phyloP scores from a whole-genome alignment of 2,329 filamentous ascomycete genomes.

The Chaetomiaceae sp. region DNA sequence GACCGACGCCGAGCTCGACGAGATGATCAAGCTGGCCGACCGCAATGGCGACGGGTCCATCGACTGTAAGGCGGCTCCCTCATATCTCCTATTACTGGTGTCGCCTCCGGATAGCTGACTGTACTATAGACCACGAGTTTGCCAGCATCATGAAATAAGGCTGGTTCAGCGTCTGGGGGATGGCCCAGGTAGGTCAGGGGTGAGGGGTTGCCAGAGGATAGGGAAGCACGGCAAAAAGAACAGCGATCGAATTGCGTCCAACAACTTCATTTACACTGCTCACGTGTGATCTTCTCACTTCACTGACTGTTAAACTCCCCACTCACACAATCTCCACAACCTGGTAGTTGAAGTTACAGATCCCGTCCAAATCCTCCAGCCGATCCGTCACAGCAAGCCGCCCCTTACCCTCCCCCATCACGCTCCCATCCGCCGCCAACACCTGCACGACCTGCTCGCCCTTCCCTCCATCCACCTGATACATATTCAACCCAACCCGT shows the following conservation, averaged over 20 bases:
- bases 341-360: slow-evolving; percentile 5
- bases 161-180: too few species aligned
- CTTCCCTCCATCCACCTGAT: neutral
- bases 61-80: slow-evolving; percentile 45
- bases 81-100: neutral
- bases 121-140: slow-evolving; percentile 24
- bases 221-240: too few species aligned
- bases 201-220: too few species aligned
- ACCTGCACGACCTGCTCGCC: slow-evolving; percentile 4
- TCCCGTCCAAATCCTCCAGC: neutral
- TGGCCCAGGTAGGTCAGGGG: too few species aligned
- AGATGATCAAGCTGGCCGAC: slow-evolving; percentile 62
- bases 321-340: slow-evolving; percentile 1
- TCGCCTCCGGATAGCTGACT: slow-evolving; percentile 5
- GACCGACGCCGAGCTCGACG: slow-evolving; percentile 59
- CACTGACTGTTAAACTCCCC: too few species aligned
- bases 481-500: slow-evolving; percentile 1
- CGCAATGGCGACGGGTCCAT: slow-evolving; percentile 60
- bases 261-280: neutral
- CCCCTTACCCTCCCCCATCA: neutral
- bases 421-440: neutral
- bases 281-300: neutral
- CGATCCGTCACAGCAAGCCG: neutral
- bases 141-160: slow-evolving; percentile 26
- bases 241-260: too few species aligned